These are phyloP conservation scores for Spergularia marina DNA, from an alignment of 148 eudicot species.

Conservation along the genomic window DNA sequence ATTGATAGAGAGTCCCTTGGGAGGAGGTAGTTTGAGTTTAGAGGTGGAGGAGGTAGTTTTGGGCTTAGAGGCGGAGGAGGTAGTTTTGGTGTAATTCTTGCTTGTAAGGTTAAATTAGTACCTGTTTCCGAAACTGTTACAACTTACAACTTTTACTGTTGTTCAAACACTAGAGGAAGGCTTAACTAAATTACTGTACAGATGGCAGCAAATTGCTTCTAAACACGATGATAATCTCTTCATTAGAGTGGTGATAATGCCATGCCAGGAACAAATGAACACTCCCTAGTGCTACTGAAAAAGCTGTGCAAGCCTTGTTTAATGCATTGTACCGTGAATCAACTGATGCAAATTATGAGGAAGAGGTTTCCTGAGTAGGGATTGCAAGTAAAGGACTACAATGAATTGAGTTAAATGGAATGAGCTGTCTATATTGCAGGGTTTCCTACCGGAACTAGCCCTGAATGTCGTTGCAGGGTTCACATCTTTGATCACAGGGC, in stretches of 20 bases:
- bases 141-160: constrained; percentile 35
- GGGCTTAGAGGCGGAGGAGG: constrained; percentile 57
- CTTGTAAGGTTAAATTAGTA: constrained; percentile 47
- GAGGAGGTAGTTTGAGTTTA: constrained; percentile 48
- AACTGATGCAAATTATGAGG: constrained; percentile 23
- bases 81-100: constrained; percentile 45
- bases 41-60: constrained; percentile 49
- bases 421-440: constrained; percentile 32
- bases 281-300: constrained; percentile 17
- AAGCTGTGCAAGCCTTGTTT: constrained; percentile 31
- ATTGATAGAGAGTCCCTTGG: constrained; percentile 38
- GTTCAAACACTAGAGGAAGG: constrained; percentile 28
- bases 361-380: constrained; percentile 35
- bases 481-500: no score
- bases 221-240: constrained; percentile 36
- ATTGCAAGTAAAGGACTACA: constrained; percentile 25
- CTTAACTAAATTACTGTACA: constrained; percentile 26
- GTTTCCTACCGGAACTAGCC: constrained; percentile 20
- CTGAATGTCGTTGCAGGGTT: constrained; percentile 17
- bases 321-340: constrained; percentile 30
- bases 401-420: constrained; percentile 43
- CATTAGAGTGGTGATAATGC: constrained; percentile 34
- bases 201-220: constrained; percentile 38
- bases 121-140: constrained; percentile 39
- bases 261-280: constrained; percentile 29